phyloP scores from a whole-genome alignment of 768 basidiomycete species.

The Termitomyces heimii region DNA sequence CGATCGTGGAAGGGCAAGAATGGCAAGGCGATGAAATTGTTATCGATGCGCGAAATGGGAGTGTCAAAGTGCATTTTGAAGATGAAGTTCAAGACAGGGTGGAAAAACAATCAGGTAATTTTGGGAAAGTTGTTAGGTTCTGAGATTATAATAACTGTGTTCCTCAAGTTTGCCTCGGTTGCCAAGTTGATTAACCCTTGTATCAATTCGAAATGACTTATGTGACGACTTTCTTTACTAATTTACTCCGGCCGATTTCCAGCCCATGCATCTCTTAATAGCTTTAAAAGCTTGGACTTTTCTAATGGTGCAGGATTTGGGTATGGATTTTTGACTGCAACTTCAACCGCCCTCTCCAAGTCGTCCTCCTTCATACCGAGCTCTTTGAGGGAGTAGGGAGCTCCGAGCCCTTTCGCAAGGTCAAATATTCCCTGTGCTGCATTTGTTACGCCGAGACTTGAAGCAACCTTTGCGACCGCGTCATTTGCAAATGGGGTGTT shows the following conservation, averaged over 20 bases:
- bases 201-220: background rate
- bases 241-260: conserved; percentile 21
- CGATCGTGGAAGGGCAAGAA: conserved; percentile 11
- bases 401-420: conserved; percentile 21
- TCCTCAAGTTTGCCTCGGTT: background rate
- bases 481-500: conserved; percentile 27
- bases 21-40: conserved; percentile 32
- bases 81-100: conserved; percentile 21
- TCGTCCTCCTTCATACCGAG: conserved; percentile 36
- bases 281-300: conserved; percentile 20
- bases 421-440: conserved; percentile 19
- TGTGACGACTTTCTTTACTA: background rate
- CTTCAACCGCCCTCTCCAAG: conserved; percentile 29
- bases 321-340: conserved; percentile 30
- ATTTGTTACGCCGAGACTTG: conserved; percentile 17
- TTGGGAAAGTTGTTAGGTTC: conserved; percentile 20
- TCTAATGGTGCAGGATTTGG: conserved; percentile 33
- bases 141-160: conserved; percentile 7
- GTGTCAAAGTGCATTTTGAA: conserved; percentile 27
- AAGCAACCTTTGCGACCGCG: conserved; percentile 26
- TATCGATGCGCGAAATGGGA: conserved; percentile 28
- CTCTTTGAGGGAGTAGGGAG: conserved; percentile 26
- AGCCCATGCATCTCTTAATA: conserved; percentile 24
- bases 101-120: conserved; percentile 13
- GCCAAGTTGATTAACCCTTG: background rate